These are phyloP conservation scores for Pinus tabuliformis DNA, from an alignment of 75 land plant species.

Conservation along the genomic window DNA sequence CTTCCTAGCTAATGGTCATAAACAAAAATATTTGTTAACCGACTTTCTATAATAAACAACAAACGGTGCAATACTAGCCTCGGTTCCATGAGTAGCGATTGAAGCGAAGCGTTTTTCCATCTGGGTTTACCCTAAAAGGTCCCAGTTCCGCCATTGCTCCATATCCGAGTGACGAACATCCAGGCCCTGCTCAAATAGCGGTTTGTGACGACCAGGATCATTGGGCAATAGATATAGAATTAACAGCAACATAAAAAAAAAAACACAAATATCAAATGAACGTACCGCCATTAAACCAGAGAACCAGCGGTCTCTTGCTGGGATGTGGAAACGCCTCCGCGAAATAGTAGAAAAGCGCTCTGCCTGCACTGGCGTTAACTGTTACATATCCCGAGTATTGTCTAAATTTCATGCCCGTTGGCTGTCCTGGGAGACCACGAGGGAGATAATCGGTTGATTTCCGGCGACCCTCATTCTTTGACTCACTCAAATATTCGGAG, in stretches of 20 bases:
- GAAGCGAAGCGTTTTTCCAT: constrained; percentile 50
- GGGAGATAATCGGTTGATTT: no score
- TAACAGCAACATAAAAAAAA: neutral
- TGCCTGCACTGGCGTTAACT: constrained; percentile 39
- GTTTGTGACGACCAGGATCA: neutral
- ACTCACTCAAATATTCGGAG: no score
- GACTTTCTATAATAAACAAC: no score
- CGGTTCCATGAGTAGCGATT: constrained; percentile 66
- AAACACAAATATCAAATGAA: neutral
- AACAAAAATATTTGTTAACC: no score
- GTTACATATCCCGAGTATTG: constrained; percentile 75
- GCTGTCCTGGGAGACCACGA: constrained; percentile 49
- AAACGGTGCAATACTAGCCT: constrained; percentile 16
- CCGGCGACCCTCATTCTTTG: no score
- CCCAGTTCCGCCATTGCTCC: constrained; percentile 67
- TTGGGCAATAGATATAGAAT: no score
- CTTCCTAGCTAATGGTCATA: no score
- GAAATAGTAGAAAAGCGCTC: constrained; percentile 77
- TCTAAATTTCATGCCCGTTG: constrained; percentile 30
- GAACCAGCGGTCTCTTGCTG: constrained; percentile 32
- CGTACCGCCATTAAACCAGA: constrained; percentile 71
- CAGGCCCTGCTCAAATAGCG: constrained; percentile 66
- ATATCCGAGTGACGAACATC: constrained; percentile 74
- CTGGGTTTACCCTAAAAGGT: constrained; percentile 56
- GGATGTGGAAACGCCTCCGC: constrained; percentile 31